These are phyloP conservation scores for Daldinia loculata DNA, from an alignment of 495 filamentous ascomycete genomes.

Conservation along the genomic window DNA sequence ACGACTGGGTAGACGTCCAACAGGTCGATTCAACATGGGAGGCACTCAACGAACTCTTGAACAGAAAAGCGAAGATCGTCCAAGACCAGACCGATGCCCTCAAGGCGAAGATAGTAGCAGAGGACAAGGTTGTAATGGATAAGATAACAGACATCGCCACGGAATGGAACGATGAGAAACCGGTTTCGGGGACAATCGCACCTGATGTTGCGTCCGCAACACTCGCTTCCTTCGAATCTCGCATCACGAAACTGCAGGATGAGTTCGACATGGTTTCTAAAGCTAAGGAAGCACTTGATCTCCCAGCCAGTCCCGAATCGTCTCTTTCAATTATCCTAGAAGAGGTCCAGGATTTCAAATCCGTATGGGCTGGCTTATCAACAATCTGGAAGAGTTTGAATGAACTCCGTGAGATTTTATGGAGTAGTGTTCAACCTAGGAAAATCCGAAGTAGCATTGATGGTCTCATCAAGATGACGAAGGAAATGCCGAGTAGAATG, in stretches of 20 bases:
- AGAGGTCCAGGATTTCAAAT: conserved; percentile 98
- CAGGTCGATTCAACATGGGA: conserved; percentile 96
- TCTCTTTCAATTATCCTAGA: conserved; percentile 83
- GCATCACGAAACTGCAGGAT: conserved; percentile 80
- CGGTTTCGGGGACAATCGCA: conserved; percentile 90
- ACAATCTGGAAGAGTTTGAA: conserved; percentile 98
- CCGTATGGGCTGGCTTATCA: conserved; percentile 92
- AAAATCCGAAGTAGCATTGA: conserved; percentile 91
- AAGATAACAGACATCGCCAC: conserved; percentile 83
- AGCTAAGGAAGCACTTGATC: conserved; percentile 94
- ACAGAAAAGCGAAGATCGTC: conserved; percentile 89
- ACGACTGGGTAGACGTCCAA: conserved; percentile 92
- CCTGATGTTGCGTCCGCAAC: conserved; percentile 85
- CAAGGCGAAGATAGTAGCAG: conserved; percentile 92
- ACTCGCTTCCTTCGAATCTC: conserved; percentile 79
- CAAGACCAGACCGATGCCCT: conserved; percentile 94
- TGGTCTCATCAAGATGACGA: conserved; percentile 93
- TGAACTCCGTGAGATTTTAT: conserved; percentile 88
- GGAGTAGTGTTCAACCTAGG: conserved; percentile 91
- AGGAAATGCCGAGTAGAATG: conserved; percentile 99
- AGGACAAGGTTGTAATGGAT: conserved; percentile 87
- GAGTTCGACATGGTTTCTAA: conserved; percentile 94
- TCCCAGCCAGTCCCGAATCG: conserved; percentile 79
- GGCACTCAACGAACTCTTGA: conserved; percentile 85
- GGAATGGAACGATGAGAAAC: conserved; percentile 95